Base-by-base conservation (phyloP, 169 alveolate species). In the Cryptosporidium felis region DNA sequence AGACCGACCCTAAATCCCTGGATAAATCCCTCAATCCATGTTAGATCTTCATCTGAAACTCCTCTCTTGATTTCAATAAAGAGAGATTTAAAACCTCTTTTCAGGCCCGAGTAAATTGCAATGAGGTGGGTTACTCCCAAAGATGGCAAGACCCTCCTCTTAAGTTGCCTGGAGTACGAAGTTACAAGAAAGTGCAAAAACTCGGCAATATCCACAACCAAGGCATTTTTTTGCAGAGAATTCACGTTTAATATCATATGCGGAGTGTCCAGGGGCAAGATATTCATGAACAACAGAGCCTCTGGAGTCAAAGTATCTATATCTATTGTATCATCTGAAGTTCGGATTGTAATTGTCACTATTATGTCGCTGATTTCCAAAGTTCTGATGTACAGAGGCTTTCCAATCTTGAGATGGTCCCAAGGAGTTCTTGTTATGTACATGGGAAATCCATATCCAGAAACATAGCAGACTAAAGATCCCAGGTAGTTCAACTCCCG, bases 261-360 rank as follows among this genome's bases (percentile, higher is more conserved):
- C 16, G 97, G 97, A 8, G 98, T 94, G 74, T 95, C 98, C 44
- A 95, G 81, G n/a, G 98, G 98, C 61, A 95, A 81, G 3, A 96
- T 94, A 51, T 95, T 97, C 63, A 94, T 91, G 23, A 95, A 81
- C 81, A 92, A 94, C 92, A 95, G 74, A 23, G 94, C 92, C 44
- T 51, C 97, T 89, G 10, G 94, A 59, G 53, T 74, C 56, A 74
- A 49, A 8, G 85, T 74, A 56, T 74, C 85, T 10, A 74, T 74
- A 53, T 74, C 53, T 53, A 95, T 89, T 60, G 92, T 81, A 41
- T 93, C 92, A 30, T 94, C 97, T 16, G 97, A 93, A 10, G 97
- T 95, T 45, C 97, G 88, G 9, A 95, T 92, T 18, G 97, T 92
- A 53, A 93, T 91, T 14, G 93, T 92, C 42, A 95, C 91, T 21